A percentile compares a stretch with the other conserved stretches of the same genome.
These are phyloP conservation scores for Apiotrichum sp. DNA, from an alignment of 1,284 basidiomycete species.

Conservation along the genomic window DNA sequence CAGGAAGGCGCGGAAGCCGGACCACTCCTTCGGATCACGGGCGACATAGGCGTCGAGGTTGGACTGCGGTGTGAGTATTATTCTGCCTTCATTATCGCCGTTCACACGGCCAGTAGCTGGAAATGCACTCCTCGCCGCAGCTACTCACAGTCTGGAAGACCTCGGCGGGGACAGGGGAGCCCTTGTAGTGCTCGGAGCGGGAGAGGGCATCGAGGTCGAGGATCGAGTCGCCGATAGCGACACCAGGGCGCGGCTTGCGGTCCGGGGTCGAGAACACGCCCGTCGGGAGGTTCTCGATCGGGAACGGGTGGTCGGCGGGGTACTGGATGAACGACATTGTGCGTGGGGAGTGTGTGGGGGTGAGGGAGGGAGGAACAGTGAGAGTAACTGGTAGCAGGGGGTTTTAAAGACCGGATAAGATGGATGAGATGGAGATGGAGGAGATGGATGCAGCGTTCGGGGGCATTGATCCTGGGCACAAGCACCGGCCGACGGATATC, in stretches of 20 bases:
- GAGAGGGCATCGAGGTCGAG: conserved; percentile 17
- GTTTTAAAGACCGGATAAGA: too few relatives aligned
- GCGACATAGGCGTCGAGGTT: conserved; percentile 13
- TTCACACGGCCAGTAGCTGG: too few relatives aligned
- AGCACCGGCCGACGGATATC: too few relatives aligned
- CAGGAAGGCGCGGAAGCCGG: conserved; percentile 11
- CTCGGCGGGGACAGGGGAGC: conserved; percentile 5
- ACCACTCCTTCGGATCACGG: conserved; percentile 12
- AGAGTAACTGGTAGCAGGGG: too few relatives aligned
- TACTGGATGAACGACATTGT: conserved; percentile 11
- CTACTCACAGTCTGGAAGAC: conserved; percentile 15
- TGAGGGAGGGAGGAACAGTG: too few relatives aligned
- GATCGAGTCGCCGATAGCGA: conserved; percentile 17
- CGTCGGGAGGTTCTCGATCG: conserved; percentile 18
- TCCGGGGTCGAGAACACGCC: conserved; percentile 13
- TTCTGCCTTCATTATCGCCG: too few relatives aligned
- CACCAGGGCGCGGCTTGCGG: conserved; percentile 10
- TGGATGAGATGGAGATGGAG: too few relatives aligned
- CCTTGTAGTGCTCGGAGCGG: conserved; percentile 2
- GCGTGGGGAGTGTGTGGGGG: too few relatives aligned
- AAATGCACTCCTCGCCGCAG: background rate
- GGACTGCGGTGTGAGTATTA: conserved; percentile 1
- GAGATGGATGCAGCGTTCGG: too few relatives aligned
- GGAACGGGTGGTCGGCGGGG: conserved; percentile 14
- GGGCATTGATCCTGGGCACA: too few relatives aligned